Conservation (phyloP, 257 asterid species). For the Capsicum baccatum region DNA sequence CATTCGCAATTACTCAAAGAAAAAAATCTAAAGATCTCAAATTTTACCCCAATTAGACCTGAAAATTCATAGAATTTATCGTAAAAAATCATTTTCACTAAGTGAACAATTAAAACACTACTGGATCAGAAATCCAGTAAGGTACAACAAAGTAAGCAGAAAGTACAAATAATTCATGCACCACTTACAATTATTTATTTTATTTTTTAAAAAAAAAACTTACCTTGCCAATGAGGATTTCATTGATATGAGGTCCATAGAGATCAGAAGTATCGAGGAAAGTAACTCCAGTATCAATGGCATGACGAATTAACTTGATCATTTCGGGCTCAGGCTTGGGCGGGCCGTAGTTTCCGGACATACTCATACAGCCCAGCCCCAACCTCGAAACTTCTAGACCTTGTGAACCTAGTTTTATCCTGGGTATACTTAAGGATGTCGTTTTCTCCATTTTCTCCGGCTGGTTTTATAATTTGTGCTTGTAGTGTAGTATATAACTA, state of each 20-base stretch:
- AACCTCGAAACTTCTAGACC: constrained; percentile 42
- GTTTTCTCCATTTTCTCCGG: constrained; percentile 18
- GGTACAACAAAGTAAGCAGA: background rate
- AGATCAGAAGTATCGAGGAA: constrained; percentile 42
- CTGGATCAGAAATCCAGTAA: background rate
- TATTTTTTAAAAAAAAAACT: background rate
- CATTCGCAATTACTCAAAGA: background rate
- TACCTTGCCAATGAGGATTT: constrained; percentile 45
- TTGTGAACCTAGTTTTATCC: constrained; percentile 39
- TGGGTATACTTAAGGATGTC: constrained; percentile 19
- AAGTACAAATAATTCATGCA: background rate
- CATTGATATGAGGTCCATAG: constrained; percentile 44
- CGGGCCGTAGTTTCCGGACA: constrained; percentile 41
- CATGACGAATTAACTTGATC: constrained; percentile 44
- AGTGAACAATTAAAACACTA: background rate
- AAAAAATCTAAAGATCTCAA: no score
- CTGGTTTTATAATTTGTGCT: background rate
- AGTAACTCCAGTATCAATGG: constrained; percentile 43
- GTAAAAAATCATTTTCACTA: no score
- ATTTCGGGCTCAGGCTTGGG: constrained; percentile 46
- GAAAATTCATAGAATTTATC: no score
- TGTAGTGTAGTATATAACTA: background rate
- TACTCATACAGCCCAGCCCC: constrained; percentile 47
- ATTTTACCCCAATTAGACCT: no score
- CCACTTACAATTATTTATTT: background rate